Conservation (phyloP, 768 basidiomycete species). For the Rhodotorula kratochvilovae region DNA sequence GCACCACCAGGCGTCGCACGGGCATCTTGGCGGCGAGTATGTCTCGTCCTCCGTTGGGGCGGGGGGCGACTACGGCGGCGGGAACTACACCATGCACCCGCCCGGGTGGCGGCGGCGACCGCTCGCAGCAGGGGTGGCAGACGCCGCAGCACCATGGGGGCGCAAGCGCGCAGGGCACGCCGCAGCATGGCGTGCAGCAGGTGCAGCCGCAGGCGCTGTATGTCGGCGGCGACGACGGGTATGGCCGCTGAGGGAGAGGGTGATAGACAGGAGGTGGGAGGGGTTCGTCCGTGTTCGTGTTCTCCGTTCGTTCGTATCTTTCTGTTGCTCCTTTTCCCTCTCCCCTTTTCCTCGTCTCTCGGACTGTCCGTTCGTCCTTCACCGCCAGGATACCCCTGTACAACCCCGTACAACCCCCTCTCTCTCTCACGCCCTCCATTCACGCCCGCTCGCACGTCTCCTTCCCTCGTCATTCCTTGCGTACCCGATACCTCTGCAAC, state of each 20-base stretch:
- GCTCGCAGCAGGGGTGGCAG: conserved; percentile 3
- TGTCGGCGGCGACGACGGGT: background rate
- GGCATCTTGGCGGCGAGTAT: background rate
- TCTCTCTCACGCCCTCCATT: too few species aligned
- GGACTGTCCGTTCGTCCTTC: background rate
- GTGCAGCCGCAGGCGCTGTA: background rate
- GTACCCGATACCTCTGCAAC: background rate
- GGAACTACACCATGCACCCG: conserved; percentile 9
- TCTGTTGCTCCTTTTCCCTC: too few species aligned
- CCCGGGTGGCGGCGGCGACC: background rate
- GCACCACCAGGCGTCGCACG: conserved; percentile 28
- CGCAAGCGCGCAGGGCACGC: conserved; percentile 4
- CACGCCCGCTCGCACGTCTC: background rate
- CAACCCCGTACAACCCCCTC: too few species aligned
- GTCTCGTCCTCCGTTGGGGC: background rate
- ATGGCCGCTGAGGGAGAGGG: background rate
- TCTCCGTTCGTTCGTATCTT: too few species aligned
- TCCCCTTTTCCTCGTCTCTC: too few species aligned
- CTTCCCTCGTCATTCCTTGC: background rate
- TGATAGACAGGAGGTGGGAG: background rate
- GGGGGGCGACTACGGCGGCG: background rate
- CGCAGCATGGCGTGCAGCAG: background rate
- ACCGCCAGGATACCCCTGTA: too few species aligned
- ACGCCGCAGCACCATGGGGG: conserved; percentile 8
- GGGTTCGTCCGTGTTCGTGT: too few species aligned